Conservation (phyloP, 345 rosid species). For the Microcos paniculata region DNA sequence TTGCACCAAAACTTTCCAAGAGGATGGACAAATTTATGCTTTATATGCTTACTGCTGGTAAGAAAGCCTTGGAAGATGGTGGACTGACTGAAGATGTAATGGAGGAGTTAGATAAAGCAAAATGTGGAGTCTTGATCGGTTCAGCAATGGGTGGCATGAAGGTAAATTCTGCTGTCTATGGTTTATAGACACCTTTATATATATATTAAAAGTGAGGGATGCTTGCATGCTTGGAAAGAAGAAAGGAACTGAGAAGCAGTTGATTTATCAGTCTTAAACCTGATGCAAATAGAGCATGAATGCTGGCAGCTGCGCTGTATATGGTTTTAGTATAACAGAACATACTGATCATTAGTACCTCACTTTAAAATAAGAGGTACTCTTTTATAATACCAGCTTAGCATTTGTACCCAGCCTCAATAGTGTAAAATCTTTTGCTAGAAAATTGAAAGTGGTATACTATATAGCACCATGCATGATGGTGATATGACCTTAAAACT, state of each 20-base stretch:
- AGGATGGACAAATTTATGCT: conserved; percentile 98
- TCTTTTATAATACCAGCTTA: background rate
- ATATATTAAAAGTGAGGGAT: background rate
- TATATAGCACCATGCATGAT: background rate
- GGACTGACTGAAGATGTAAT: conserved; percentile 76
- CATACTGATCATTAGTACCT: background rate
- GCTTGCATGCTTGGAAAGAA: background rate
- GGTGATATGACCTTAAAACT: background rate
- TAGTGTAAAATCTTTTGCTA: background rate
- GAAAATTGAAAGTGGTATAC: background rate
- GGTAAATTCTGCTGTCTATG: background rate
- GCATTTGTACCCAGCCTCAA: background rate
- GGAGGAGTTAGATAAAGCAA: conserved; percentile 72
- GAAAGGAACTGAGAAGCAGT: background rate
- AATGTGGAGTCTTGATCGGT: conserved; percentile 93
- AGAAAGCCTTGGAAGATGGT: conserved; percentile 91
- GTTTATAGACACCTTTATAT: background rate
- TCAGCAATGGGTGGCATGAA: conserved; percentile 42
- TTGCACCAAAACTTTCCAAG: conserved; percentile 82
- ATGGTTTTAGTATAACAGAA: background rate
- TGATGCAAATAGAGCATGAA: conserved; percentile 33
- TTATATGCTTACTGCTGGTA: conserved; percentile 89
- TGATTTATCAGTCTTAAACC: background rate
- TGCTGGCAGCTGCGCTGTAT: background rate
- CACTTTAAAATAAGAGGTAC: background rate